Evolutionary conservation across 2,329 filamentous ascomycete species (phyloP).

Genomic region (Aspergillus aculeatus): DNA sequence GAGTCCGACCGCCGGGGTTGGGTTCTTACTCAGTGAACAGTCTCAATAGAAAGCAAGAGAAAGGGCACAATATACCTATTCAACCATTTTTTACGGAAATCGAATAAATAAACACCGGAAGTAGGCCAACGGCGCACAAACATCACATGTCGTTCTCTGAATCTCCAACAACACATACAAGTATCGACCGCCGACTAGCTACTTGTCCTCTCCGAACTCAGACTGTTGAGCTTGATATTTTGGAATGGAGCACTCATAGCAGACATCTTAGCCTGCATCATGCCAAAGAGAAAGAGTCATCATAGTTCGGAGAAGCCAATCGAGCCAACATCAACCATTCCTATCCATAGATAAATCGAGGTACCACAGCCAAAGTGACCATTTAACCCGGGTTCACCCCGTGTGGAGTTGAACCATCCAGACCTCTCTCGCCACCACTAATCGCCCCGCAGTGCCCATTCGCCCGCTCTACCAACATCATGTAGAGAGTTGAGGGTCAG

Average conservation of each 20-base stretch:
- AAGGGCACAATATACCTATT: not conserved
- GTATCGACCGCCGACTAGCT: not conserved
- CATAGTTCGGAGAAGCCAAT: constrained; percentile 20
- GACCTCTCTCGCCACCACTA: not conserved
- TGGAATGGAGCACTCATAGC: constrained; percentile 23
- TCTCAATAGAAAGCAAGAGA: no score
- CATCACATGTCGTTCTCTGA: not conserved
- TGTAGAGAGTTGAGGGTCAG: not conserved
- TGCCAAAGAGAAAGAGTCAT: constrained; percentile 29
- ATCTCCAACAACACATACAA: not conserved
- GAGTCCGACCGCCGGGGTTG: not conserved
- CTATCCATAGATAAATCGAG: not conserved
- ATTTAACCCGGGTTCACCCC: not conserved
- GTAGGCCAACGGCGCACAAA: no score
- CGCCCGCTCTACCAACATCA: not conserved
- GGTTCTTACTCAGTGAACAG: no score
- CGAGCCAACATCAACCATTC: not conserved
- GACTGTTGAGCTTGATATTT: constrained; percentile 36
- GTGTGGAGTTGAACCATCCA: not conserved
- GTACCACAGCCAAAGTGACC: not conserved
- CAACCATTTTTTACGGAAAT: not conserved
- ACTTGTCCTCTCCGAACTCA: constrained; percentile 22
- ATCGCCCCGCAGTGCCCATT: not conserved
- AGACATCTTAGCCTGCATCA: constrained; percentile 20
- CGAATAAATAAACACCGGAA: no score